Percentiles rank a stretch among this genome's conserved stretches.
Conservation (phyloP, 2,329 filamentous ascomycete genomes). For the Drechslerella dactyloides region DNA sequence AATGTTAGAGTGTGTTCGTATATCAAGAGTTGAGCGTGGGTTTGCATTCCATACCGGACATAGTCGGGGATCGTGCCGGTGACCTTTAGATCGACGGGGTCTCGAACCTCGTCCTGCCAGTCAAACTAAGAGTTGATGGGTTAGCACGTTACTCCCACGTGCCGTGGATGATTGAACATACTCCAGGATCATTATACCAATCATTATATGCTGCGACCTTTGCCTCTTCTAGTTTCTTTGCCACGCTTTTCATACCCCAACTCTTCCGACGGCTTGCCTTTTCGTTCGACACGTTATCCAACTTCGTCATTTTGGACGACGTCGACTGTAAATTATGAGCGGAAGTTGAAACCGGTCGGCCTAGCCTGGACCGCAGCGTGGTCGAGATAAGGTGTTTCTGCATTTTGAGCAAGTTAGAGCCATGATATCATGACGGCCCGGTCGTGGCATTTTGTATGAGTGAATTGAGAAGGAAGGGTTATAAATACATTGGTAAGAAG, state of each 20-base stretch:
- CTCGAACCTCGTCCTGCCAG: slow-evolving; percentile 69
- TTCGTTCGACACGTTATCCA: slow-evolving; percentile 25
- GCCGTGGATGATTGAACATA: slow-evolving; percentile 2
- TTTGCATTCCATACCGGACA: slow-evolving; percentile 56
- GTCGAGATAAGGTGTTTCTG: background rate
- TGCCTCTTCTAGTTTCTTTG: slow-evolving; percentile 16
- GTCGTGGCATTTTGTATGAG: background rate
- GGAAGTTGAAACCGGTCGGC: background rate
- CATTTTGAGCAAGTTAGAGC: background rate
- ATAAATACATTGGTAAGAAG: background rate
- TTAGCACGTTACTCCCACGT: slow-evolving; percentile 2
- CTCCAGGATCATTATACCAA: slow-evolving; percentile 49
- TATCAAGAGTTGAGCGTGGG: slow-evolving; percentile 3
- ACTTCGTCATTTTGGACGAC: slow-evolving; percentile 25
- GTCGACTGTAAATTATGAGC: background rate
- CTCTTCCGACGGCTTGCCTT: slow-evolving; percentile 40
- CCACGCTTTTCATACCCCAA: slow-evolving; percentile 18
- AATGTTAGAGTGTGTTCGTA: slow-evolving; percentile 12
- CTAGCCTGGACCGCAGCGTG: background rate
- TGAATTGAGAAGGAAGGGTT: background rate
- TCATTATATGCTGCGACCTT: slow-evolving; percentile 39
- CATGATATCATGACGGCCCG: background rate
- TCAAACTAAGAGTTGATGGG: slow-evolving; percentile 65
- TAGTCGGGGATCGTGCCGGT: slow-evolving; percentile 73
- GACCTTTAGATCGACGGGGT: slow-evolving; percentile 69